phyloP scores from a whole-genome alignment of 2,329 filamentous ascomycete species.

The Colletotrichum caudatum region DNA sequence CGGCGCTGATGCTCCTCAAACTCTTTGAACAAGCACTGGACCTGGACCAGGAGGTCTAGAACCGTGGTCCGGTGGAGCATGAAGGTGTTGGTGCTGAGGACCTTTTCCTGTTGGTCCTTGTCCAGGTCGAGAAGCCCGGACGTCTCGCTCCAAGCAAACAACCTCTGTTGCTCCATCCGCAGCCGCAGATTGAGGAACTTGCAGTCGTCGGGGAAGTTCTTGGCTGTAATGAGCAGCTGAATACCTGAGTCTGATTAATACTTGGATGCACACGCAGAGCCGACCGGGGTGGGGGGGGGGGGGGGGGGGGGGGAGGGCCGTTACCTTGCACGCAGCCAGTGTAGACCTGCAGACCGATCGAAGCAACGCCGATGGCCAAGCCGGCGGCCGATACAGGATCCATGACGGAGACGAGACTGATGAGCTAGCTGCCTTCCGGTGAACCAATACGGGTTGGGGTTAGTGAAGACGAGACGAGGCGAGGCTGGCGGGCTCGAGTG shows the following conservation, averaged over 20 bases:
- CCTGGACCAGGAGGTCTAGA: constrained; percentile 61
- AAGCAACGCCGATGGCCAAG: constrained; percentile 59
- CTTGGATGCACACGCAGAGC: background rate
- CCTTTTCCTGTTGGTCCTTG: constrained; percentile 54
- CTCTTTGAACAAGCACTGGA: constrained; percentile 60
- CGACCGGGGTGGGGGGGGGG: too few species aligned
- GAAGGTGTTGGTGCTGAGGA: constrained; percentile 61
- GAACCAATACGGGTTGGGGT: background rate
- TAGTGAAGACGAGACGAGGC: background rate
- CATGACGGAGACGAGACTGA: constrained; percentile 46
- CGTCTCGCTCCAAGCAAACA: constrained; percentile 63
- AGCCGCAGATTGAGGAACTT: constrained; percentile 61
- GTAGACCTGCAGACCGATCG: constrained; percentile 60
- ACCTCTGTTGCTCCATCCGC: constrained; percentile 63
- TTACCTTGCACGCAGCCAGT: constrained; percentile 59
- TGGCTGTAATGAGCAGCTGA: constrained; percentile 61
- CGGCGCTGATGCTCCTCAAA: constrained; percentile 57
- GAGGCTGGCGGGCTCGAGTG: background rate
- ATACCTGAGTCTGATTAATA: constrained; percentile 51
- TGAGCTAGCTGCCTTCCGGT: background rate
- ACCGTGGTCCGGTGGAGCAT: constrained; percentile 61
- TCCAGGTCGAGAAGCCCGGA: constrained; percentile 61
- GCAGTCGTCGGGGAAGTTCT: constrained; percentile 61
- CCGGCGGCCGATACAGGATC: constrained; percentile 58
- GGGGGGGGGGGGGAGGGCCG: background rate